These are phyloP conservation scores for Aspergillus bombycis DNA, from an alignment of 2,329 filamentous ascomycete genomes.

Conservation along the genomic window DNA sequence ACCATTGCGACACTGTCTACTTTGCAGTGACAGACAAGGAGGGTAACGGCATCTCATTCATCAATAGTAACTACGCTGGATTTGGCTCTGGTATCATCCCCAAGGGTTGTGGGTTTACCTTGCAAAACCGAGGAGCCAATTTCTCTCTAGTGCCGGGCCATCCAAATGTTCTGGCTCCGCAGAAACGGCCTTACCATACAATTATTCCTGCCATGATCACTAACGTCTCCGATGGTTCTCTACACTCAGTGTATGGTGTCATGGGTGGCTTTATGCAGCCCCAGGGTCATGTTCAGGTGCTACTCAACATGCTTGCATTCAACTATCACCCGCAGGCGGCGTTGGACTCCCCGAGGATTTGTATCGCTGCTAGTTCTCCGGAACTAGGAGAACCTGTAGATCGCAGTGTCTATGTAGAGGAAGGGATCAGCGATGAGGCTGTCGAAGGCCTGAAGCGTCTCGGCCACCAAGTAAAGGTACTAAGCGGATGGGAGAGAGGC, in stretches of 20 bases:
- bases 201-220: slow-evolving; percentile 95
- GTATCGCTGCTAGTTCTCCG: slow-evolving; percentile 75
- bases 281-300: slow-evolving; percentile 90
- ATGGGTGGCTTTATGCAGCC: slow-evolving; percentile 99
- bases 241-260: slow-evolving; percentile 89
- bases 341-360: slow-evolving; percentile 88
- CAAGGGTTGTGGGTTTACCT: slow-evolving; percentile 81
- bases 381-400: slow-evolving; percentile 62
- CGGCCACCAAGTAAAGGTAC: slow-evolving; percentile 73
- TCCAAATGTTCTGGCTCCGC: slow-evolving; percentile 77
- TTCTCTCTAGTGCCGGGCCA: slow-evolving; percentile 73
- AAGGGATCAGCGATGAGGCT: slow-evolving; percentile 73
- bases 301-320: slow-evolving; percentile 86
- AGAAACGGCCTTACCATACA: slow-evolving; percentile 93
- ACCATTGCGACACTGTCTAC: slow-evolving; percentile 91
- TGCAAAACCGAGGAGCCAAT: slow-evolving; percentile 90
- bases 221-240: slow-evolving; percentile 68
- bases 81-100: slow-evolving; percentile 87
- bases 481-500: slow-evolving; percentile 66
- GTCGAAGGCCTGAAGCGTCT: slow-evolving; percentile 67
- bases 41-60: slow-evolving; percentile 93
- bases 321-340: slow-evolving; percentile 82
- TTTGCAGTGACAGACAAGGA: slow-evolving; percentile 79
- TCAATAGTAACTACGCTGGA: slow-evolving; percentile 90
- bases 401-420: slow-evolving; percentile 75